These are phyloP conservation scores for Boletus reticuloceps DNA, from an alignment of 768 basidiomycete genomes.

Conservation along the genomic window DNA sequence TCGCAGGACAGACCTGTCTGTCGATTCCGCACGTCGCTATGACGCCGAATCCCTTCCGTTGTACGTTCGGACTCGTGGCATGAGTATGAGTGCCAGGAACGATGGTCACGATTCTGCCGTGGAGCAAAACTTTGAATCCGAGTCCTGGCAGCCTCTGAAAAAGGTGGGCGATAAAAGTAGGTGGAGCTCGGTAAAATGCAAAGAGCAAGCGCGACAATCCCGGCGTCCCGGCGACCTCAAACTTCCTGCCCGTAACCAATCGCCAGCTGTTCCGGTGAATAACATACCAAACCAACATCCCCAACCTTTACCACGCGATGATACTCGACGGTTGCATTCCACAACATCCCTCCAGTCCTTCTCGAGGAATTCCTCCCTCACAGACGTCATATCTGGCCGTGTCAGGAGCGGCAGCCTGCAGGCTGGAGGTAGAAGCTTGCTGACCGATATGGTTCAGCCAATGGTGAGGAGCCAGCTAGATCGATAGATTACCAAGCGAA, in stretches of 20 bases:
- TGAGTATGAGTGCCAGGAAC: slow-evolving; percentile 50
- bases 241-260: slow-evolving; percentile 55
- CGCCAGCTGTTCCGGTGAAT: slow-evolving; percentile 31
- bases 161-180: slow-evolving; percentile 43
- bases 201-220: slow-evolving; percentile 40
- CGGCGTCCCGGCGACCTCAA: slow-evolving; percentile 59
- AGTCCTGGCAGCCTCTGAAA: slow-evolving; percentile 46
- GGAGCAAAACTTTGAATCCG: slow-evolving; percentile 50
- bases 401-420: slow-evolving; percentile 61
- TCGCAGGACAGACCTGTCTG: slow-evolving; percentile 26
- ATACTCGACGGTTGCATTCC: slow-evolving; percentile 37
- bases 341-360: slow-evolving; percentile 39
- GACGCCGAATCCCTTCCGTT: slow-evolving; percentile 28
- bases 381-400: slow-evolving; percentile 41
- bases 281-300: slow-evolving; percentile 35
- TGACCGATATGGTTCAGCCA: slow-evolving; percentile 18
- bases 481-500: neutral
- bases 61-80: slow-evolving; percentile 50
- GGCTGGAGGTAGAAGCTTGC: slow-evolving; percentile 18
- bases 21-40: slow-evolving; percentile 25
- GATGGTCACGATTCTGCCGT: slow-evolving; percentile 40
- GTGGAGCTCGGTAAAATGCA: slow-evolving; percentile 47
- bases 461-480: slow-evolving; percentile 21
- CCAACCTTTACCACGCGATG: slow-evolving; percentile 39
- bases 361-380: slow-evolving; percentile 29